Percentiles rank a stretch among this genome's conserved stretches.
phyloP scores from a whole-genome alignment of 2,329 filamentous ascomycete species.

The Sporothrix humicola region DNA sequence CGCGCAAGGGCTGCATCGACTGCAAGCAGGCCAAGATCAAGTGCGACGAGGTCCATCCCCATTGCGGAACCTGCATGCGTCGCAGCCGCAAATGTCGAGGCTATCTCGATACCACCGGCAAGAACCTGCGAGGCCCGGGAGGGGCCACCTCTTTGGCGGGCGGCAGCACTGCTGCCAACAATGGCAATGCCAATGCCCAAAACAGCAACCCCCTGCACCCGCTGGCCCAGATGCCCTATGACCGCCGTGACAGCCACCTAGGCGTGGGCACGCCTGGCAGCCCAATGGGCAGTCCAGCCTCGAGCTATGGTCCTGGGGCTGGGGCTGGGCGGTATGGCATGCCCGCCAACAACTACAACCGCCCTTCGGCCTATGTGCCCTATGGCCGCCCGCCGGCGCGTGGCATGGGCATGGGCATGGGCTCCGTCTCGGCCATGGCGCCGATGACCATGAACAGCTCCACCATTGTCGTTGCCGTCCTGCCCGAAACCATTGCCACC shows the following conservation, averaged over 20 bases:
- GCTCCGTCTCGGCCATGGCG: background rate
- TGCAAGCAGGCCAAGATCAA: slow-evolving; percentile 39
- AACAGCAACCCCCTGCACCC: slow-evolving; percentile 11
- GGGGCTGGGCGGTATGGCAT: background rate
- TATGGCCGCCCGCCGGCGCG: slow-evolving; percentile 18
- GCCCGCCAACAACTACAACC: background rate
- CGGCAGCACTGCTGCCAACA: background rate
- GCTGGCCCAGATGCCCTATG: slow-evolving; percentile 14
- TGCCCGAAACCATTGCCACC: slow-evolving; percentile 24
- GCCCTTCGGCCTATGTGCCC: slow-evolving; percentile 2
- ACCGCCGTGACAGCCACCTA: slow-evolving; percentile 11
- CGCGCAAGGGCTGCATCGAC: slow-evolving; percentile 38
- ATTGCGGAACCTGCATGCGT: slow-evolving; percentile 36
- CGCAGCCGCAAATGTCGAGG: slow-evolving; percentile 36
- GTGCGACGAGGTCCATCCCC: slow-evolving; percentile 37
- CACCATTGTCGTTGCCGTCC: slow-evolving; percentile 22
- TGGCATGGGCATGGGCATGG: background rate
- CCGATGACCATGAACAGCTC: slow-evolving; percentile 3
- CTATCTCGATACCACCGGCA: slow-evolving; percentile 27
- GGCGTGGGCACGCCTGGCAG: background rate
- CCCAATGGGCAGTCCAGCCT: background rate
- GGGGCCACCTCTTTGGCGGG: background rate
- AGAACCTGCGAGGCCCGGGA: slow-evolving; percentile 16
- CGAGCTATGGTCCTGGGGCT: background rate
- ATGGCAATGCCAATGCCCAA: background rate